Conservation (phyloP, 2,329 filamentous ascomycete genomes). For the Phaeoacremonium minimum region DNA sequence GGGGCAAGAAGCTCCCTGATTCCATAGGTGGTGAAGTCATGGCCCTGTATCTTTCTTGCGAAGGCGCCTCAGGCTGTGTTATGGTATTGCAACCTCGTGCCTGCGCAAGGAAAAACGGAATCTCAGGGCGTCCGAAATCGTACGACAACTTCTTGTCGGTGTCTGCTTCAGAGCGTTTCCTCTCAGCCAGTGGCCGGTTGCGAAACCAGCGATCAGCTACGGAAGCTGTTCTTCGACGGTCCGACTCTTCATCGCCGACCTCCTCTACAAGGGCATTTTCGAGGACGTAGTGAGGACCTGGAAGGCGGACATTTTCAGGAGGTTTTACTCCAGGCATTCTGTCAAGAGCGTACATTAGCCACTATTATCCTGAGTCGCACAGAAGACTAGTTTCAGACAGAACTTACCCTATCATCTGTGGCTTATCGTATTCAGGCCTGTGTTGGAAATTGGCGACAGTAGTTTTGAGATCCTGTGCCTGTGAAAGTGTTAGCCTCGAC, state of each 20-base stretch:
- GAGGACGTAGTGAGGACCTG: constrained; percentile 8
- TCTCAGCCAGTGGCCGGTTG: no score
- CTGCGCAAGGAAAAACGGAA: constrained; percentile 9
- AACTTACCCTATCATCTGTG: constrained; percentile 6
- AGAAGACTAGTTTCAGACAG: no score
- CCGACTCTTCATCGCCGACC: constrained; percentile 2
- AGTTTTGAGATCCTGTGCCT: constrained; percentile 10
- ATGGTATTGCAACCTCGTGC: constrained; percentile 4
- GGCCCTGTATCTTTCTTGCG: background rate
- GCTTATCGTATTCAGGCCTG: constrained; percentile 6
- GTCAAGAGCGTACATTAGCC: background rate
- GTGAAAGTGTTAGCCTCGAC: background rate
- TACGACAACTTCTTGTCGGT: no score
- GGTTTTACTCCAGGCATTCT: constrained; percentile 6
- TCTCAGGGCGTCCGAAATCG: constrained; percentile 5
- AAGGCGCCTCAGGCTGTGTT: constrained; percentile 1
- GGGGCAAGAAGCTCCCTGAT: no score
- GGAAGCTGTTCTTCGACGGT: constrained; percentile 2
- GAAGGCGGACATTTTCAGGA: constrained; percentile 5
- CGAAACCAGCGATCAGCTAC: constrained; percentile 4
- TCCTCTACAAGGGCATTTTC: constrained; percentile 5
- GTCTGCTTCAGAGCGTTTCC: no score
- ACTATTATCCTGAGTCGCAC: background rate
- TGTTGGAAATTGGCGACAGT: constrained; percentile 10
- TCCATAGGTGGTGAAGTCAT: no score